phyloP scores from a whole-genome alignment of 192 early-diverging fungal genomes.

The Thamnidium elegans region DNA sequence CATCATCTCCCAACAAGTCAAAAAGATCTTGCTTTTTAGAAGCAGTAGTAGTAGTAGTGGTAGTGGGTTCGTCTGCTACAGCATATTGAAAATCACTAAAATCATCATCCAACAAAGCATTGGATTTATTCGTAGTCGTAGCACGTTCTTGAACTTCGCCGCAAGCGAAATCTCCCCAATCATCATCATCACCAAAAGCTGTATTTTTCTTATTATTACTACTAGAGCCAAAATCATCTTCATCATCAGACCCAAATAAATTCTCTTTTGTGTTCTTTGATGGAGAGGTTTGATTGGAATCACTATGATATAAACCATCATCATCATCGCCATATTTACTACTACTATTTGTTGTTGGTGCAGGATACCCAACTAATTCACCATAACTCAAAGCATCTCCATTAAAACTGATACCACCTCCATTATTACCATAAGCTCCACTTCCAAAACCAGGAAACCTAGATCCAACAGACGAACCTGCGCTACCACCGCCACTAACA shows the following conservation, averaged over 20 bases:
- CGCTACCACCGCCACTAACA: constrained; percentile 11
- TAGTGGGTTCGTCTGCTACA: constrained; percentile 19
- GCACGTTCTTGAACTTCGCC: constrained; percentile 18
- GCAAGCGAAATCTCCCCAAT: constrained; percentile 77
- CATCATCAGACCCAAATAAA: constrained; percentile 67
- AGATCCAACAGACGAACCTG: constrained; percentile 45
- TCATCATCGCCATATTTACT: constrained; percentile 17
- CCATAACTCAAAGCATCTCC: constrained; percentile 22
- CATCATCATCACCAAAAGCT: constrained; percentile 47
- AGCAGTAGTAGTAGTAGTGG: constrained; percentile 7
- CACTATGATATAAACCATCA: constrained; percentile 24
- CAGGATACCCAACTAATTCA: constrained; percentile 41
- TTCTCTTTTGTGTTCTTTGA: constrained; percentile 40
- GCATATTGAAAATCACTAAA: constrained; percentile 69
- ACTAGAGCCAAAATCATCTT: constrained; percentile 13
- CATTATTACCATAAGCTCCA: constrained; percentile 42
- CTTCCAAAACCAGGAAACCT: constrained; percentile 62
- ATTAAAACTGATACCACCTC: constrained; percentile 36
- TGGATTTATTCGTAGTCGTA: not conserved
- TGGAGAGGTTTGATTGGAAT: constrained; percentile 24
- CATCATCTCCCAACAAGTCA: constrained; percentile 29
- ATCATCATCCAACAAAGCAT: constrained; percentile 44
- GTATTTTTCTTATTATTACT: constrained; percentile 3
- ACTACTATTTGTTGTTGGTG: constrained; percentile 16
- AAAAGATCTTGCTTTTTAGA: constrained; percentile 30